Conservation (phyloP, 2,329 filamentous ascomycete species). For the Epichloe amarillans region DNA sequence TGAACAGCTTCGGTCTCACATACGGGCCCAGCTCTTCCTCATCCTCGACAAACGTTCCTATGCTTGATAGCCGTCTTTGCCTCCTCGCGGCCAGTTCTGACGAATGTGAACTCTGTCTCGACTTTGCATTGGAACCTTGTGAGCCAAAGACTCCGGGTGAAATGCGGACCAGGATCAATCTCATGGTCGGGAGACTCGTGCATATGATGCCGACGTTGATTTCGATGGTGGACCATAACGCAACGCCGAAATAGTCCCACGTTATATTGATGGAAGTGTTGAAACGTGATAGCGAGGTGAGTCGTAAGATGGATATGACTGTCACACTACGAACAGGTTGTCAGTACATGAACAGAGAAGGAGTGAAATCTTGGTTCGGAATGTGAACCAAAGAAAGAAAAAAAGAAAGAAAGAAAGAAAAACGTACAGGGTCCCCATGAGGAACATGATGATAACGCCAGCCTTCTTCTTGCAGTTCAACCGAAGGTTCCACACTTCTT, state of each 20-base stretch:
- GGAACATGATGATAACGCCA: constrained; percentile 32
- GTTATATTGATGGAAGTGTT: constrained; percentile 14
- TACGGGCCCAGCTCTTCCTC: not conserved
- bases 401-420: not conserved
- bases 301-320: constrained; percentile 17
- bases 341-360: not conserved
- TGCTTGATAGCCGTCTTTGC: constrained; percentile 1
- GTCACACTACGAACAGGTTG: constrained; percentile 11
- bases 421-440: constrained; percentile 26
- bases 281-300: constrained; percentile 14
- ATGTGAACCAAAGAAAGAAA: not conserved
- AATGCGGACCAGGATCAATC: constrained; percentile 9
- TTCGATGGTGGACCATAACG: constrained; percentile 18
- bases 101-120: not conserved
- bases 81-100: not conserved
- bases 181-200: constrained; percentile 17
- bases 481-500: constrained; percentile 23
- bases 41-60: not conserved
- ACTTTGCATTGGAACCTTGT: not conserved
- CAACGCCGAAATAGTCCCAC: constrained; percentile 12
- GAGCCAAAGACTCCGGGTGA: constrained; percentile 2
- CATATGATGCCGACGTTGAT: constrained; percentile 19
- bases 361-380: not conserved
- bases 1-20: not conserved
- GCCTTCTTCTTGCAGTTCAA: constrained; percentile 31